Conservation (phyloP, 2,329 filamentous ascomycete genomes). For the Aureobasidium musti region DNA sequence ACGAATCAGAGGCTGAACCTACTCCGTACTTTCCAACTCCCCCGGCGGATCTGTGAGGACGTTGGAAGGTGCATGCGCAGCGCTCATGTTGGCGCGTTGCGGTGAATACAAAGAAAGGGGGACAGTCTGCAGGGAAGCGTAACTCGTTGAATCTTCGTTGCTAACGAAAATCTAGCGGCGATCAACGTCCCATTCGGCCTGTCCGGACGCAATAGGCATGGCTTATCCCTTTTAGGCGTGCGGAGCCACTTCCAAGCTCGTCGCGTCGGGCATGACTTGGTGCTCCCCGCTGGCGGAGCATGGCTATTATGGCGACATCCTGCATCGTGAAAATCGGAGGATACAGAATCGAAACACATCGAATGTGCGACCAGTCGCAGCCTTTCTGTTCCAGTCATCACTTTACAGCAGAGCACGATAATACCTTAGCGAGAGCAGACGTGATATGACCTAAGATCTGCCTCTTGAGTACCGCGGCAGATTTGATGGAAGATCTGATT, state of each 20-base stretch:
- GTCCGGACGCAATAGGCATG: not conserved
- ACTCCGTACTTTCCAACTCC: not conserved
- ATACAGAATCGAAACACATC: not conserved
- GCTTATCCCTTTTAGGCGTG: too few relatives aligned
- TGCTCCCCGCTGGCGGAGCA: not conserved
- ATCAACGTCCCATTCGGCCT: not conserved
- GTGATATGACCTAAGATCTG: not conserved
- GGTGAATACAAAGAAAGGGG: not conserved
- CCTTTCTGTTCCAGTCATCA: not conserved
- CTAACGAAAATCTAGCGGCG: conserved; percentile 1
- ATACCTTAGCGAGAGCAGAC: not conserved
- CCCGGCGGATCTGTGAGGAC: not conserved
- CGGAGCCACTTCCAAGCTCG: not conserved
- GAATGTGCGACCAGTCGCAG: not conserved
- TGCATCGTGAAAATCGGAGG: not conserved
- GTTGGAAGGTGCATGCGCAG: conserved; percentile 3
- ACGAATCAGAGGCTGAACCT: conserved; percentile 10
- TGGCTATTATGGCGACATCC: not conserved
- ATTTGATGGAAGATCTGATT: not conserved
- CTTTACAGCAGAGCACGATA: not conserved
- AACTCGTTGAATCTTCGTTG: conserved; percentile 13
- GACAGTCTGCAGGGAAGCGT: not conserved
- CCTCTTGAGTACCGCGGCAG: not conserved
- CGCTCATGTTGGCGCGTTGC: not conserved
- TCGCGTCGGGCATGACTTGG: not conserved